Base-by-base conservation (phyloP, 257 asterid genomes). In the Eustoma russellianum region DNA sequence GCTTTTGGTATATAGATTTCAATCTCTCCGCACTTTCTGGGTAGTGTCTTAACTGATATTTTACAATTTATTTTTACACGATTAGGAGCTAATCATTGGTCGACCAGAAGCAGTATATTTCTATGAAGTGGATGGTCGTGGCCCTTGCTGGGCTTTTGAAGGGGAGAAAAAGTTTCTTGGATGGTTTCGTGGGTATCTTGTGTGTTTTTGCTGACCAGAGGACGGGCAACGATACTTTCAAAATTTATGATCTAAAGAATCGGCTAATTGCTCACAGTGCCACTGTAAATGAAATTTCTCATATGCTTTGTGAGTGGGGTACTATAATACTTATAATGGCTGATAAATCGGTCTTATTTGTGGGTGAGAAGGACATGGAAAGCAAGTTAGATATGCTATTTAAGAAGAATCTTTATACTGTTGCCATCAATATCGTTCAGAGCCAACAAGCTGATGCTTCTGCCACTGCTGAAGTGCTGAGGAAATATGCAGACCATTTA, bases 121-220 rank as follows among this genome's bases (percentile, higher is more conserved):
- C 61, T 91, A 84, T 66, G 95, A 91, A 71, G 86, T 83, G 70
- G 98, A 91, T 72, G 98, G 98, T 15, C 87, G 98, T 48, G 98
- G 98, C 57, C 98, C 97, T 57, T 91, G 98, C 69, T 91, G 97
- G 97, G 95, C 98, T 38, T 91, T 91, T 72, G 97, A 87, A 75
- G 98, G 98, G 14, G 98, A 84, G 69, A 91, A 91, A 63, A 91
- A 84, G 64, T 64, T 84, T 33, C 74, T 87, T 5, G 96, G 96
- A 5, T 87, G 96, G 93, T 91, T 87, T 63, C 98, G 95, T 66
- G 98, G 96, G 38, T 84, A 91, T 65, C 88, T 91, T 91, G 47
- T 91, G 96, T 70, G 93, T 91, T 53, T 72, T 74, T 63, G 83
- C 87, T 52, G 96, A 91, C 74, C 85, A 82, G 68, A 82, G 82